Evolutionary conservation across 2,329 filamentous ascomycete genomes (phyloP), one percentile per base, ranked within the genome.

Genomic region (Elsinoe fawcettii): DNA sequence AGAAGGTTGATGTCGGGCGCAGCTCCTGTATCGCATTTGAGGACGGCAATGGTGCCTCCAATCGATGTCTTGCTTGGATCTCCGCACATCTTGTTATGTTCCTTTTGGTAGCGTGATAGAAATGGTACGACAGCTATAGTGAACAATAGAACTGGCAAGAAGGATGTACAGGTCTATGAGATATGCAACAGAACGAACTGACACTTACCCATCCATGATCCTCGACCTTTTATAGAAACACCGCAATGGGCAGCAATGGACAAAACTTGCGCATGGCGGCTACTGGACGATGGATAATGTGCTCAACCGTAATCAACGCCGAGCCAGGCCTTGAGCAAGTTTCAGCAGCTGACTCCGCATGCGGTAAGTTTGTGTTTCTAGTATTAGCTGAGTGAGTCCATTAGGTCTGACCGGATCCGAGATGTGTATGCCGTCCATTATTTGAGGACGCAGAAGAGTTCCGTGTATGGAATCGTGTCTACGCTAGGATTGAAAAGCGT

Each of bases 1-100:
- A 46, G 30, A n/a, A 56, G 54, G 54, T 56, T 56, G 54, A 56
- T 20, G 22, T 56, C 54, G 2, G 54, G 54, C 23, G 39, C 54
- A 8, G 30, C 41, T 47, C 54, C 54, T 20, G 41, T n/a, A 18
- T 56, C 41, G 25, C 23, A 32, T 20, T 56, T 56, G 41, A 56
- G 54, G 20, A 47, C 46, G 30, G 54, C 54, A 20, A 56, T 56
- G 5, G 54, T 56, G 43, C 54, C 54, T 20, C 54, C 54, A 3
- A 47, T 18, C 14, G 54, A 22, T n/a, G 43, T 46, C 30, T 39
- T 56, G 14, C 9, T 25, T 22, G 54, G 44, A 23, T 56, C 43
- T 14, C 54, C 54, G 22, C 54, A 56, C 30, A 36, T 37, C 20
- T n/a, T 44, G 53, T n/a, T 9, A 8, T 18, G 22, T 46, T 12